Evolutionary conservation across 1,284 basidiomycete species (phyloP).

Genomic region (Lentinula novae-zelandiae): DNA sequence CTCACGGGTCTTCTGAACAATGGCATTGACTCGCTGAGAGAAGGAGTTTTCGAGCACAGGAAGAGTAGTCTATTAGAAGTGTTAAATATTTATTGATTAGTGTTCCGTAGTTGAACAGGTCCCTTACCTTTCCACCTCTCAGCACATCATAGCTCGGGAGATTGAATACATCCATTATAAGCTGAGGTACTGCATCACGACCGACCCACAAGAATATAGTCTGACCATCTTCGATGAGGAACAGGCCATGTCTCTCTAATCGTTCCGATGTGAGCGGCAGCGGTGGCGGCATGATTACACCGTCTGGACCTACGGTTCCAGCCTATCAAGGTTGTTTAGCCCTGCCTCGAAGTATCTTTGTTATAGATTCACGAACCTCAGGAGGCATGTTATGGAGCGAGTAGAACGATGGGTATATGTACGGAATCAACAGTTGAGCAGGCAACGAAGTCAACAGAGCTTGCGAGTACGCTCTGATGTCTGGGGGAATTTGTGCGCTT

Average conservation of each 20-base stretch:
- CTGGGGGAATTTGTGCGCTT: slow-evolving; percentile 94
- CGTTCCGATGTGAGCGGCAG: slow-evolving; percentile 92
- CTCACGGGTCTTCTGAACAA: slow-evolving; percentile 91
- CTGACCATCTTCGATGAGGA: slow-evolving; percentile 96
- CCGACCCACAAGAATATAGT: slow-evolving; percentile 98
- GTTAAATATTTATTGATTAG: neutral
- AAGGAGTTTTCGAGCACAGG: slow-evolving; percentile 90
- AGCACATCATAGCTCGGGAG: slow-evolving; percentile 86
- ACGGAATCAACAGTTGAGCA: slow-evolving; percentile 87
- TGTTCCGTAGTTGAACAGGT: neutral
- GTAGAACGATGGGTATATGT: slow-evolving; percentile 94
- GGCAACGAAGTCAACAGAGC: slow-evolving; percentile 90
- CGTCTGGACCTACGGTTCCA: slow-evolving; percentile 78
- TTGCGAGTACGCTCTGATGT: slow-evolving; percentile 94
- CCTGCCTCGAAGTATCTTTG: neutral
- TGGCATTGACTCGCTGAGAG: slow-evolving; percentile 89
- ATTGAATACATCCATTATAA: slow-evolving; percentile 93
- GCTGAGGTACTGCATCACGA: slow-evolving; percentile 92
- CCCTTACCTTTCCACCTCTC: slow-evolving; percentile 83
- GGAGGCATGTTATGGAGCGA: slow-evolving; percentile 95
- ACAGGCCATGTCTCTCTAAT: slow-evolving; percentile 93
- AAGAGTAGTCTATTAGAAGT: slow-evolving; percentile 64
- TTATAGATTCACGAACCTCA: slow-evolving; percentile 52
- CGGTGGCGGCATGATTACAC: slow-evolving; percentile 76
- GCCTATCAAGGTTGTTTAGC: slow-evolving; percentile 37